Evolutionary conservation across 345 rosid genomes (phyloP), one percentile per base, ranked within the genome.

Genomic region (Eucalyptus grandis): DNA sequence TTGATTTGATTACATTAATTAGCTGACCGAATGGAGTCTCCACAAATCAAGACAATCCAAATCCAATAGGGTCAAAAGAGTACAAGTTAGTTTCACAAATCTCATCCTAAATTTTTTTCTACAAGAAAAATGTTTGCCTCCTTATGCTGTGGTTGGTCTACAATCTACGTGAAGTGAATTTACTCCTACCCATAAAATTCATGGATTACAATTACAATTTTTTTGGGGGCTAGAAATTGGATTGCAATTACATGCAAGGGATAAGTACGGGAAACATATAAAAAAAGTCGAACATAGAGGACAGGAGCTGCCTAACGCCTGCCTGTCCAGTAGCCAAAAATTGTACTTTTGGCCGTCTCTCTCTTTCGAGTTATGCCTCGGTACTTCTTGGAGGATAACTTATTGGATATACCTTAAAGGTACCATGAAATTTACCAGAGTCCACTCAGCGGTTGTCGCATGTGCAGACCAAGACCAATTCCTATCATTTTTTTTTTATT

Each of bases 1-100:
- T 60, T 60, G 67, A 27, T 6, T 60, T 51, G 56, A 51, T 53
- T 53, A 53, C 4, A 5, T 62, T 67, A 67, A 67, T 31, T 67
- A 67, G 80, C 11, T 3, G 40, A 4, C 1, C 0, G 3, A 65
- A n/a, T n/a, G 34, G 34, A 2, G 77, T 4, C 3, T 65, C 37
- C 21, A 14, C 34, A 14, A 65, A 65, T 30, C 9, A 2, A 65
- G 77, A 65, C 14, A 14, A 31, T n/a, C 21, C 43, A 31, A 67
- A 67, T 8, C 5, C 44, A 15, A 5, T 3, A 1, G 17, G 22
- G 43, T 34, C 34, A 31, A 67, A 67, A 8, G 82, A 72, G 26
- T 2, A 72, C 9, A 34, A 69, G 43, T 69, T 9, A 34, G 3
- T 34, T 69, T 69, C 43, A 9, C 24, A 34, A 34, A 10, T 34